A percentile compares a stretch with the other conserved stretches of the same genome.
Evolutionary conservation across 495 filamentous ascomycete species (phyloP).

Genomic region (Aspergillus nanangensis): DNA sequence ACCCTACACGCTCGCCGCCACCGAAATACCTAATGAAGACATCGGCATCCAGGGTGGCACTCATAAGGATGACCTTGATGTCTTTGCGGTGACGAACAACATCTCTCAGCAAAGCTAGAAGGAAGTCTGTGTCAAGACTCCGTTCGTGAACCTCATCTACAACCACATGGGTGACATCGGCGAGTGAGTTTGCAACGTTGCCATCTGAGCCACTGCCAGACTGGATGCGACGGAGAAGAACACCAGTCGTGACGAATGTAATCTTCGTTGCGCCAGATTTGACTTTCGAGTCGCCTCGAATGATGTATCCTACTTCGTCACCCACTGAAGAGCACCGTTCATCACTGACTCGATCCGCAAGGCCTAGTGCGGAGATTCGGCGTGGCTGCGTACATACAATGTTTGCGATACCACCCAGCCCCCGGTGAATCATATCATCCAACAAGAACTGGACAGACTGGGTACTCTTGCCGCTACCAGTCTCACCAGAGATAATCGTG

Average conservation of each 20-base stretch:
- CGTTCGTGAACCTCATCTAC: slow-evolving; percentile 98
- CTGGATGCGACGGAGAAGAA: slow-evolving; percentile 84
- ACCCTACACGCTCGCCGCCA: slow-evolving; percentile 59
- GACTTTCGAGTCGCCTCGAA: slow-evolving; percentile 81
- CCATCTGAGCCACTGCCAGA: slow-evolving; percentile 73
- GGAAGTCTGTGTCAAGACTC: slow-evolving; percentile 91
- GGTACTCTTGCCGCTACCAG: slow-evolving; percentile 94
- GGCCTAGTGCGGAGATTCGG: slow-evolving; percentile 87
- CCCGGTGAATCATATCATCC: slow-evolving; percentile 78
- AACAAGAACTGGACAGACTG: slow-evolving; percentile 95
- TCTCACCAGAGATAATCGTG: slow-evolving; percentile 94
- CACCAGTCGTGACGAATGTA: slow-evolving; percentile 94
- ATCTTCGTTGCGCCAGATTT: slow-evolving; percentile 71
- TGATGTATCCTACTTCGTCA: slow-evolving; percentile 90
- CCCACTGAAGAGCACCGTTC: slow-evolving; percentile 81
- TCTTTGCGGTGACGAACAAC: slow-evolving; percentile 73
- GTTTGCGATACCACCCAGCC: slow-evolving; percentile 73
- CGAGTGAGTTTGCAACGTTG: slow-evolving; percentile 73
- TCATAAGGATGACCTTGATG: slow-evolving; percentile 95
- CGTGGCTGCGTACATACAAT: slow-evolving; percentile 96
- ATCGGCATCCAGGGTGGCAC: slow-evolving; percentile 87
- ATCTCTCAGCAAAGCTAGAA: slow-evolving; percentile 82
- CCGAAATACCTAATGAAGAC: slow-evolving; percentile 85
- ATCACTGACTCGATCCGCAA: slow-evolving; percentile 91
- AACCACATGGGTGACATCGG: slow-evolving; percentile 89